These are phyloP conservation scores for Bacterosira constricta DNA, from an alignment of 108 stramenopile genomes.

Conservation along the genomic window DNA sequence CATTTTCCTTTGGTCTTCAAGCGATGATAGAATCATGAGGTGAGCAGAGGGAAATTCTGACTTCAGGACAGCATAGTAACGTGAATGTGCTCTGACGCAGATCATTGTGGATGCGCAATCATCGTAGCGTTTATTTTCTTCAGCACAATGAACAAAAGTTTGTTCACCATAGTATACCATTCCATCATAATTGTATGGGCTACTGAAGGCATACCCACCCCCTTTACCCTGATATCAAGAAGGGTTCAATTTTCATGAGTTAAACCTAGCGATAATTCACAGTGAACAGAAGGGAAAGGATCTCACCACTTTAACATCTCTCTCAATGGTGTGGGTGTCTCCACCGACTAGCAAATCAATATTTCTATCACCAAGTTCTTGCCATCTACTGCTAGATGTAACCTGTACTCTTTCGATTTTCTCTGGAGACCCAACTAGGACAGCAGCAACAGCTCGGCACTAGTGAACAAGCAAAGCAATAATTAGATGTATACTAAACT, in stretches of 20 bases:
- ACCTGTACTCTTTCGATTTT: background rate
- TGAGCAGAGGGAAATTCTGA: background rate
- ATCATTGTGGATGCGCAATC: background rate
- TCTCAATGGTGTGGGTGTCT: conserved; percentile 15
- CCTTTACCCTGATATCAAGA: background rate
- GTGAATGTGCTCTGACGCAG: background rate
- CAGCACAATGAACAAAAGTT: conserved; percentile 43
- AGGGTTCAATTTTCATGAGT: too few relatives aligned
- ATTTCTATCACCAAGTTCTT: background rate
- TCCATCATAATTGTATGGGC: conserved; percentile 42
- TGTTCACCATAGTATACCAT: conserved; percentile 37
- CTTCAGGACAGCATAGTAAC: background rate
- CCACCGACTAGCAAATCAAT: conserved; percentile 6
- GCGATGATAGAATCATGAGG: background rate
- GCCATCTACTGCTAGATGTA: background rate
- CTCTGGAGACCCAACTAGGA: conserved; percentile 1
- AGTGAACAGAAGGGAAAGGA: too few relatives aligned
- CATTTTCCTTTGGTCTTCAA: background rate
- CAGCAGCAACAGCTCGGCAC: conserved; percentile 17
- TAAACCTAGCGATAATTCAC: too few relatives aligned
- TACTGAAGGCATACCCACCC: conserved; percentile 40
- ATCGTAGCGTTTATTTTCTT: conserved; percentile 6
- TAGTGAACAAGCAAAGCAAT: too few relatives aligned
- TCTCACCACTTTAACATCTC: conserved; percentile 5
- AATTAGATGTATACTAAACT: too few relatives aligned